A percentile compares a stretch with the other conserved stretches of the same genome.
phyloP scores from a whole-genome alignment of 352 stramenopile species.

The Phytophthora sp. region DNA sequence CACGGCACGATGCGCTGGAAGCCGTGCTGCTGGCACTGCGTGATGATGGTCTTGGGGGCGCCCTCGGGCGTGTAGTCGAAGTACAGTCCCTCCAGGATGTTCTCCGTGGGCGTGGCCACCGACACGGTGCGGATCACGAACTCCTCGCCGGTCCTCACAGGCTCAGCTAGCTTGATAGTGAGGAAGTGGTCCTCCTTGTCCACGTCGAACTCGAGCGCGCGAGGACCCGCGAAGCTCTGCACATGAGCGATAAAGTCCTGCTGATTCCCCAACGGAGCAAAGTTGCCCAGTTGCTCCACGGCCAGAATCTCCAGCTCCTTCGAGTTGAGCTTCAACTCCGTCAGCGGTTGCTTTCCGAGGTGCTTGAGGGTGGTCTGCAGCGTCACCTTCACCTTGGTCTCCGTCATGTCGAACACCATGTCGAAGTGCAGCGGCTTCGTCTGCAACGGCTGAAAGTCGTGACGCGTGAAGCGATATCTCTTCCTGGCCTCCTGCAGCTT shows the following conservation, averaged over 20 bases:
- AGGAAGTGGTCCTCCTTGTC: constrained; percentile 77
- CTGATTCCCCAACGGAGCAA: constrained; percentile 39
- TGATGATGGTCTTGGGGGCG: constrained; percentile 80
- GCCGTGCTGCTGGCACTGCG: constrained; percentile 81
- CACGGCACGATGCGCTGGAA: constrained; percentile 83
- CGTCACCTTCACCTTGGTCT: constrained; percentile 64
- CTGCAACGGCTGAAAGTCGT: constrained; percentile 65
- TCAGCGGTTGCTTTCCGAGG: constrained; percentile 37
- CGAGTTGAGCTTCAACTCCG: constrained; percentile 72
- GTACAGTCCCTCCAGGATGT: constrained; percentile 82
- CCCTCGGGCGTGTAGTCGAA: constrained; percentile 78
- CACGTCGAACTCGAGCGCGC: constrained; percentile 54
- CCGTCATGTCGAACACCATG: constrained; percentile 82
- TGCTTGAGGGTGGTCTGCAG: constrained; percentile 77
- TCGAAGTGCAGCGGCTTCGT: constrained; percentile 82
- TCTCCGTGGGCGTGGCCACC: constrained; percentile 70
- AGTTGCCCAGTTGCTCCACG: constrained; percentile 59
- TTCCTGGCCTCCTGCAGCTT: constrained; percentile 34
- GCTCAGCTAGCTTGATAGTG: constrained; percentile 60
- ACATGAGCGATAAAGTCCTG: constrained; percentile 73
- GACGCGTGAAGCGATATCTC: constrained; percentile 77
- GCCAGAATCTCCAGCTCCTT: constrained; percentile 75
- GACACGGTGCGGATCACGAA: constrained; percentile 75
- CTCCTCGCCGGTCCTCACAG: constrained; percentile 62
- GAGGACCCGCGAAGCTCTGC: constrained; percentile 49